These are phyloP conservation scores for Suhomyces choctaworum DNA, from an alignment of 1,139 yeast genomes.

Conservation along the genomic window DNA sequence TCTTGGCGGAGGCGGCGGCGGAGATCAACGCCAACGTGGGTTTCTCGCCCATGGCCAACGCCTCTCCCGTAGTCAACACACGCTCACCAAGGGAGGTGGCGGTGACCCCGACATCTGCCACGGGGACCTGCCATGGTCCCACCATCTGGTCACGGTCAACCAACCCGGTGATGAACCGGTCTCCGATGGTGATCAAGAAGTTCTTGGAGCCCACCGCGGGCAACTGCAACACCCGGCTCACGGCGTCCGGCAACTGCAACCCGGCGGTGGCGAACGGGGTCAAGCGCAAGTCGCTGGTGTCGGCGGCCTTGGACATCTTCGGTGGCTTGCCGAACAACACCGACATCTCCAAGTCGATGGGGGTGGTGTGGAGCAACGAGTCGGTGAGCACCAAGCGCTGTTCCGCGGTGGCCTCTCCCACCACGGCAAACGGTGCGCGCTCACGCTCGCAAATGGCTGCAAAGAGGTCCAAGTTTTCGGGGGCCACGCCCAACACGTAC, in stretches of 20 bases:
- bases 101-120: slow-evolving; percentile 98
- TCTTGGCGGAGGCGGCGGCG: slow-evolving; percentile 95
- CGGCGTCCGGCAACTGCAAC: slow-evolving; percentile 58
- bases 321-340: slow-evolving; percentile 98
- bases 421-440: slow-evolving; percentile 95
- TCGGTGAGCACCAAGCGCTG: slow-evolving; percentile 82
- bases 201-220: slow-evolving; percentile 97
- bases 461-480: slow-evolving; percentile 71
- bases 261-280: slow-evolving; percentile 39
- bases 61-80: slow-evolving; percentile 82
- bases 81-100: slow-evolving; percentile 83
- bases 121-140: slow-evolving; percentile 99
- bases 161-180: slow-evolving; percentile 93
- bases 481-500: slow-evolving; percentile 90
- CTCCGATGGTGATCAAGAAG: slow-evolving; percentile 95
- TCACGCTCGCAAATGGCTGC: slow-evolving; percentile 86
- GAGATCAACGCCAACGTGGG: slow-evolving; percentile 88
- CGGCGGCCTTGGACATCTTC: slow-evolving; percentile 81
- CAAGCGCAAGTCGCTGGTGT: slow-evolving; percentile 61
- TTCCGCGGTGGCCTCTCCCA: slow-evolving; percentile 90
- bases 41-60: slow-evolving; percentile 96
- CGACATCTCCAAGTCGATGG: slow-evolving; percentile 95
- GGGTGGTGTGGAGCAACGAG: slow-evolving; percentile 69
- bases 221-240: slow-evolving; percentile 78
- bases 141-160: slow-evolving; percentile 98